phyloP scores from a whole-genome alignment of 768 basidiomycete genomes.

The Cyathus striatus region DNA sequence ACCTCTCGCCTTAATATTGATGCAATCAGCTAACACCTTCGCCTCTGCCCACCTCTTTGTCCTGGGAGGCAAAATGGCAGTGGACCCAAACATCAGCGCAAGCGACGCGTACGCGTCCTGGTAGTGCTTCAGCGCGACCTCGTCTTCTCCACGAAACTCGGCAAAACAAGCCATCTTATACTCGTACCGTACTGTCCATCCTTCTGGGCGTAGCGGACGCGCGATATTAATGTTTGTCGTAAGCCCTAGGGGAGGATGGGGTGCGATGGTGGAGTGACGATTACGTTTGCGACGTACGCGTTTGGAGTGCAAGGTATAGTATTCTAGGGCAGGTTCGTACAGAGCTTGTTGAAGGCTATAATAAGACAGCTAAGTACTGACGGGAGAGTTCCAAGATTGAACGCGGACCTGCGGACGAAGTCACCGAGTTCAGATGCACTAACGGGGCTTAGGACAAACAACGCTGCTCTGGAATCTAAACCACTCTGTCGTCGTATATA shows the following conservation, averaged over 20 bases:
- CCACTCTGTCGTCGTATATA: conserved; percentile 84
- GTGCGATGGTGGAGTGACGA: conserved; percentile 59
- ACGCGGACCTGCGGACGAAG: conserved; percentile 72
- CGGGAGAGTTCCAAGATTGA: not conserved
- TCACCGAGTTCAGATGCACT: conserved; percentile 80
- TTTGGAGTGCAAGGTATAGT: conserved; percentile 90
- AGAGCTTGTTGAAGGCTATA: conserved; percentile 82
- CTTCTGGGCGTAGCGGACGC: conserved; percentile 72
- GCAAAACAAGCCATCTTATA: conserved; percentile 98
- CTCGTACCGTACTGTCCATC: conserved; percentile 96
- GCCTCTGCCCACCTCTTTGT: conserved; percentile 99
- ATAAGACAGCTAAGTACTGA: conserved; percentile 5
- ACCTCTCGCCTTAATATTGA: conserved; percentile 84
- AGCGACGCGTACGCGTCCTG: conserved; percentile 88
- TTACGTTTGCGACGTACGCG: conserved; percentile 88
- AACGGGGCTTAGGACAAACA: conserved; percentile 95
- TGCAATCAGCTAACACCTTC: conserved; percentile 91
- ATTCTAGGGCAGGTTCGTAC: conserved; percentile 86
- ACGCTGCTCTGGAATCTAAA: conserved; percentile 84
- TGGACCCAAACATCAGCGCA: conserved; percentile 85
- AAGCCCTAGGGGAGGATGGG: conserved; percentile 43
- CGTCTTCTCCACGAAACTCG: conserved; percentile 89
- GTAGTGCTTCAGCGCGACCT: conserved; percentile 94
- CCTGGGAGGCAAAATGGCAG: conserved; percentile 79
- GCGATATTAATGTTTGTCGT: conserved; percentile 36